Percentiles rank a stretch among this genome's conserved stretches.
These are phyloP conservation scores for Carex cristatella DNA, from an alignment of 176 grass and related monocot genomes.

Conservation along the genomic window DNA sequence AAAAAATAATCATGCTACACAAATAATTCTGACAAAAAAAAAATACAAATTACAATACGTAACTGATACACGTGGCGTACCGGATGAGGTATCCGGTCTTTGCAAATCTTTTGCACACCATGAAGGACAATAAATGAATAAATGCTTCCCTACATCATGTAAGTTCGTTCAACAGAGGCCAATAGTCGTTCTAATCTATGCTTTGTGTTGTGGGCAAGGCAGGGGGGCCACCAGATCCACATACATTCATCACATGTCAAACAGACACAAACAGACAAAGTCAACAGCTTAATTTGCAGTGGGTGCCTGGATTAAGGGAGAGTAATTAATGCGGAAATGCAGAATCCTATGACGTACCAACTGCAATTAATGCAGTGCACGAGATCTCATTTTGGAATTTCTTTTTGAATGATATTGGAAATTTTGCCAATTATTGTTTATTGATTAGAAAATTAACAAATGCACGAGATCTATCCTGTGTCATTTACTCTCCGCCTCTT, in stretches of 20 bases:
- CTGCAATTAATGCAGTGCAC: slow-evolving; percentile 7
- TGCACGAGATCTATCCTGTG: not conserved
- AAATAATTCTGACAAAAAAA: too few relatives aligned
- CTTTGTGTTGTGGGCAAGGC: not conserved
- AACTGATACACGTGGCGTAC: too few relatives aligned
- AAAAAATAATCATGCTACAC: too few relatives aligned
- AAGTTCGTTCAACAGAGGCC: too few relatives aligned
- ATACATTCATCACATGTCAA: slow-evolving; percentile 3
- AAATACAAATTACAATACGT: too few relatives aligned
- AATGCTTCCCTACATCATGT: not conserved
- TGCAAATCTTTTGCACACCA: too few relatives aligned
- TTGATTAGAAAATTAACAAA: not conserved
- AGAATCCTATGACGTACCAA: slow-evolving; percentile 20
- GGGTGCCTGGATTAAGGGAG: slow-evolving; percentile 14
- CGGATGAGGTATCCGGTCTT: too few relatives aligned
- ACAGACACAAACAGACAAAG: slow-evolving; percentile 3
- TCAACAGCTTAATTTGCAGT: not conserved
- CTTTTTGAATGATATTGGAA: not conserved
- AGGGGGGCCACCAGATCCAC: not conserved
- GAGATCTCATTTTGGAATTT: not conserved
- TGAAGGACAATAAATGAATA: not conserved
- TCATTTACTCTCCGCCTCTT: not conserved
- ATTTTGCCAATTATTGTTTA: not conserved
- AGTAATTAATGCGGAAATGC: slow-evolving; percentile 1
- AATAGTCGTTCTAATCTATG: not conserved